These are phyloP conservation scores for Ambrosiella xylebori DNA, from an alignment of 2,329 filamentous ascomycete genomes.

Conservation along the genomic window DNA sequence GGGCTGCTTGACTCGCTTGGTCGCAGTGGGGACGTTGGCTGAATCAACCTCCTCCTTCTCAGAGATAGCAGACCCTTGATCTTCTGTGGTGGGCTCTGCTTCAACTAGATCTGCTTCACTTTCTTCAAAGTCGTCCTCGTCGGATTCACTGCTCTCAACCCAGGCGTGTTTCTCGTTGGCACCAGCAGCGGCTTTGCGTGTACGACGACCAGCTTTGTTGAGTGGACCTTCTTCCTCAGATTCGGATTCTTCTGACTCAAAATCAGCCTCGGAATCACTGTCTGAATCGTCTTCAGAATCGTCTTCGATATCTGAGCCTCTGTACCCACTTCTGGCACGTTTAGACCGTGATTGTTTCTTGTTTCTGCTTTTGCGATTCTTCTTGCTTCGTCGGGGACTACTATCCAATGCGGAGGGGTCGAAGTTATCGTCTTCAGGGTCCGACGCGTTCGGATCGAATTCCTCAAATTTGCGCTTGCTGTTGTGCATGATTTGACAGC, in stretches of 20 bases:
- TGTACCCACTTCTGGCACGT: constrained; percentile 29
- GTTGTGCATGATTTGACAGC: constrained; percentile 22
- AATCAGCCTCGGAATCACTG: constrained; percentile 28
- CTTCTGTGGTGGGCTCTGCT: constrained; percentile 14
- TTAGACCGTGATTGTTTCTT: constrained; percentile 22
- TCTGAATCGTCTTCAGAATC: constrained; percentile 39
- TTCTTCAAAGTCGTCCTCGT: constrained; percentile 22
- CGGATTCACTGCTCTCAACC: constrained; percentile 11
- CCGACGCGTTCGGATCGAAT: constrained; percentile 50
- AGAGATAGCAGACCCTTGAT: constrained; percentile 14
- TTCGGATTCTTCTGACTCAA: constrained; percentile 27
- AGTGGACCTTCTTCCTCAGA: constrained; percentile 26
- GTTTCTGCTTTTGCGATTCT: constrained; percentile 20
- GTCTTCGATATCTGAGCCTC: constrained; percentile 45
- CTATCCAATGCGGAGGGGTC: constrained; percentile 30
- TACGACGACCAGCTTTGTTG: constrained; percentile 30
- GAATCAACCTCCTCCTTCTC: neutral
- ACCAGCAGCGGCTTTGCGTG: constrained; percentile 28
- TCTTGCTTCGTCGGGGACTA: constrained; percentile 23
- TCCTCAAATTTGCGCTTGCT: constrained; percentile 40
- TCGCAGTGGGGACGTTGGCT: neutral
- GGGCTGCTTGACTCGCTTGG: constrained; percentile 10
- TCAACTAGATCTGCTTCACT: constrained; percentile 32
- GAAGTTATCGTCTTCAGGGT: constrained; percentile 50
- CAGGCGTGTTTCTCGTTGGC: constrained; percentile 6